A percentile compares a stretch with the other conserved stretches of the same genome.
Conservation (phyloP, 2,329 filamentous ascomycete genomes). For the Esteya vermicola region DNA sequence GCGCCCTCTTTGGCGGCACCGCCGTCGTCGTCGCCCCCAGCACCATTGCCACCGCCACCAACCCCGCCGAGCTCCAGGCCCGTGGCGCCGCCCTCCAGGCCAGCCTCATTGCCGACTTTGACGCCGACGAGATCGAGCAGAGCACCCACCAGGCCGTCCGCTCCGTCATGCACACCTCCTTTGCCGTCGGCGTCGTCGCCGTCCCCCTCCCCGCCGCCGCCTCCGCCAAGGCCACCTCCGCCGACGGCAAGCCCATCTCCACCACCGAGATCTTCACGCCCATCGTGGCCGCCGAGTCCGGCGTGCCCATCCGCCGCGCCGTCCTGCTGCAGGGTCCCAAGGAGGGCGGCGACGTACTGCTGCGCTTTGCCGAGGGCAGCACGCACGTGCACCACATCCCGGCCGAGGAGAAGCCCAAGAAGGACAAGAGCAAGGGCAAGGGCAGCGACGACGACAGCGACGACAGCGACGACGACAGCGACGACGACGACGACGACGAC, state of each 20-base stretch:
- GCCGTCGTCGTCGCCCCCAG: constrained; percentile 73
- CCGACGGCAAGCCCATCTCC: too few relatives aligned
- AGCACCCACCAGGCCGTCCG: constrained; percentile 92
- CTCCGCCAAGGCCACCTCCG: constrained; percentile 32
- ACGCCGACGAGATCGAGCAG: constrained; percentile 85
- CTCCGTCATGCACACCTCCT: constrained; percentile 76
- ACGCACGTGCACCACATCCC: constrained; percentile 60
- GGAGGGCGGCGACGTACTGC: constrained; percentile 72
- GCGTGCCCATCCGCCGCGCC: constrained; percentile 75
- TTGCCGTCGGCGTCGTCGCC: constrained; percentile 76
- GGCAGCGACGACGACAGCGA: constrained; percentile 43
- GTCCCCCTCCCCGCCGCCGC: constrained; percentile 40
- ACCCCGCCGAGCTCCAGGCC: constrained; percentile 81
- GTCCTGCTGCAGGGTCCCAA: constrained; percentile 64
- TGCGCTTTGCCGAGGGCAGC: constrained; percentile 78
- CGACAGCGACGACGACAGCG: constrained; percentile 52
- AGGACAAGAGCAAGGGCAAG: constrained; percentile 51
- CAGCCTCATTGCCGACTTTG: constrained; percentile 86
- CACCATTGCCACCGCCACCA: constrained; percentile 64
- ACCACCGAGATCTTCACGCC: constrained; percentile 64
- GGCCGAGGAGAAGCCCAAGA: constrained; percentile 68
- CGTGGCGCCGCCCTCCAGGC: constrained; percentile 93
- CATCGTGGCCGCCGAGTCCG: constrained; percentile 73
- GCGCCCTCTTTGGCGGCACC: constrained; percentile 64
- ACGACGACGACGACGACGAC: constrained; percentile 72